phyloP scores from a whole-genome alignment of 768 basidiomycete genomes.

The Mycena rebaudengoi region DNA sequence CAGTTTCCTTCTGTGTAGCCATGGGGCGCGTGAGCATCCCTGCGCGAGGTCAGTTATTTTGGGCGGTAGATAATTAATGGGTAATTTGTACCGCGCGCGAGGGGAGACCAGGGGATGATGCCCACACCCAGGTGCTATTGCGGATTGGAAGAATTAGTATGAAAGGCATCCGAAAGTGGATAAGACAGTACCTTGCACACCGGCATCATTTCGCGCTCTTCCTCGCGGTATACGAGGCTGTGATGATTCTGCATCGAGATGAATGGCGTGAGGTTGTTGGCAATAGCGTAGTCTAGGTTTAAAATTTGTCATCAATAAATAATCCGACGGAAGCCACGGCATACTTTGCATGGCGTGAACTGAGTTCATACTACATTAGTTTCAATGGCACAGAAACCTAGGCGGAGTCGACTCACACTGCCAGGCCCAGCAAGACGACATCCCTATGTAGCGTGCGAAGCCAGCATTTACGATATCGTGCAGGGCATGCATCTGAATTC shows the following conservation, averaged over 20 bases:
- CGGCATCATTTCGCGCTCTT: constrained; percentile 71
- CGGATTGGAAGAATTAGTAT: neutral
- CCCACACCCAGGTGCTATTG: constrained; percentile 58
- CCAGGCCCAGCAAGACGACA: constrained; percentile 62
- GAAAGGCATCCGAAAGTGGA: neutral
- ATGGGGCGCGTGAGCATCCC: constrained; percentile 54
- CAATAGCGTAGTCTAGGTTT: constrained; percentile 65
- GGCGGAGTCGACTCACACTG: constrained; percentile 50
- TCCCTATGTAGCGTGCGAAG: constrained; percentile 66
- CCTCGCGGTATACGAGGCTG: constrained; percentile 68
- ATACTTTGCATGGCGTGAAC: constrained; percentile 65
- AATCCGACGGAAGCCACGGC: constrained; percentile 15
- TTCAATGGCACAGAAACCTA: neutral
- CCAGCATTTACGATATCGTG: constrained; percentile 72
- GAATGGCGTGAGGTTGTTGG: constrained; percentile 64
- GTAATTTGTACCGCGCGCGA: constrained; percentile 59
- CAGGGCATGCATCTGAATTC: constrained; percentile 65
- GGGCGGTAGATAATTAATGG: no score
- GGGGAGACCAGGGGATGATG: constrained; percentile 61
- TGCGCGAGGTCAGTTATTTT: no score
- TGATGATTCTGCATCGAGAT: constrained; percentile 78
- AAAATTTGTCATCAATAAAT: neutral
- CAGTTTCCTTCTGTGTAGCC: constrained; percentile 39
- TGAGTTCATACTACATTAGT: no score
- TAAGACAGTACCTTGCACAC: constrained; percentile 50